phyloP scores from a whole-genome alignment of 106 monocot species.

The Apostasia ramifera region DNA sequence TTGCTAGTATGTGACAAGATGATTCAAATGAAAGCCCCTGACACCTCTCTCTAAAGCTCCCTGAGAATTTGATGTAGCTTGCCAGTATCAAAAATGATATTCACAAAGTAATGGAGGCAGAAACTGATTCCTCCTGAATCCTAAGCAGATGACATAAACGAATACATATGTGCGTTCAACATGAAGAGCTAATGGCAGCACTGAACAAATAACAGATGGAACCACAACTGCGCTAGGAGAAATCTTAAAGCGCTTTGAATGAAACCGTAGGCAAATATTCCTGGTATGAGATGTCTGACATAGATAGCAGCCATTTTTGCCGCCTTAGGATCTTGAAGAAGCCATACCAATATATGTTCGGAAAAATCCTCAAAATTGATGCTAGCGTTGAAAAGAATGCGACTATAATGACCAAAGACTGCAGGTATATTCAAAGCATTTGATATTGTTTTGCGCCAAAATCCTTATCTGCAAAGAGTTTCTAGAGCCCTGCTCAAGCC shows the following conservation, averaged over 20 bases:
- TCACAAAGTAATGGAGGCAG: slow-evolving; percentile 46
- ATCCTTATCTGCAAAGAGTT: slow-evolving; percentile 75
- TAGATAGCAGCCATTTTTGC: slow-evolving; percentile 49
- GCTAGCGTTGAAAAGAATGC: slow-evolving; percentile 12
- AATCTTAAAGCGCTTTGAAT: slow-evolving; percentile 74
- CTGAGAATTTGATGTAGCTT: slow-evolving; percentile 36
- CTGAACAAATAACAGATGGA: slow-evolving; percentile 56
- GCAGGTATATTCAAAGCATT: slow-evolving; percentile 36
- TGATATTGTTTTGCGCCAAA: slow-evolving; percentile 50
- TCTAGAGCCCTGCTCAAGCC: slow-evolving; percentile 78
- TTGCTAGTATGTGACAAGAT: slow-evolving; percentile 40
- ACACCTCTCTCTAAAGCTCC: slow-evolving; percentile 52
- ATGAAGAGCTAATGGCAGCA: slow-evolving; percentile 36
- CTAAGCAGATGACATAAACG: slow-evolving; percentile 48
- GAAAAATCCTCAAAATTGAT: slow-evolving; percentile 38
- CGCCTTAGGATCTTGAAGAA: slow-evolving; percentile 60
- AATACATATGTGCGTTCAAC: slow-evolving; percentile 44
- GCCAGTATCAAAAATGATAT: slow-evolving; percentile 55
- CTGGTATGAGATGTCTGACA: slow-evolving; percentile 54
- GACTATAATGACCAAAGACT: slow-evolving; percentile 22
- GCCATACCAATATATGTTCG: slow-evolving; percentile 40
- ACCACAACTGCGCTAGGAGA: slow-evolving; percentile 53
- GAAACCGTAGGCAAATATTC: slow-evolving; percentile 49
- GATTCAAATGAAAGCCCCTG: slow-evolving; percentile 51
- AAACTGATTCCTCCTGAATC: slow-evolving; percentile 40